These are phyloP conservation scores for Nothophoma quercina DNA, from an alignment of 2,329 filamentous ascomycete species.

Conservation along the genomic window DNA sequence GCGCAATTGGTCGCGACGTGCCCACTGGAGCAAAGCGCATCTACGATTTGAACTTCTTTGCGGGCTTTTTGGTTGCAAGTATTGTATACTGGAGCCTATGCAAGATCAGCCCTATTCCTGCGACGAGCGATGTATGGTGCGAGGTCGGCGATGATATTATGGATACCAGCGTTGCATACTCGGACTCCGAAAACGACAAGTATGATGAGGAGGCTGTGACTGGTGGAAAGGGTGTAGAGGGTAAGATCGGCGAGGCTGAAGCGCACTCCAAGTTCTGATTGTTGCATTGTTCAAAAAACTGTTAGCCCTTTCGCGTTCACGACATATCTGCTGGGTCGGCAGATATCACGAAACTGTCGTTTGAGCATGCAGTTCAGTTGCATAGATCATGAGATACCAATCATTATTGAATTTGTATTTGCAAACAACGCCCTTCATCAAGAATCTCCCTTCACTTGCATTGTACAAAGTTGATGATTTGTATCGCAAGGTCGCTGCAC, in stretches of 20 bases:
- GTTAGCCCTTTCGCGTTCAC: neutral
- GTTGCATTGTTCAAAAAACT: neutral
- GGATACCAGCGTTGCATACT: slow-evolving; percentile 36
- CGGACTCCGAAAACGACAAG: slow-evolving; percentile 31
- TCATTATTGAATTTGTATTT: neutral
- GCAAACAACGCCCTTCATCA: too few species aligned
- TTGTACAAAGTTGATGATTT: neutral
- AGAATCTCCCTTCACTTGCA: too few species aligned
- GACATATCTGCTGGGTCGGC: slow-evolving; percentile 3
- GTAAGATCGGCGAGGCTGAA: slow-evolving; percentile 14
- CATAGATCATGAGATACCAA: slow-evolving; percentile 15
- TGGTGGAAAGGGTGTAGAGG: slow-evolving; percentile 21
- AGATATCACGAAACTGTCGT: slow-evolving; percentile 13
- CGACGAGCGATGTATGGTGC: slow-evolving; percentile 77
- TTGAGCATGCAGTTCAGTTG: neutral
- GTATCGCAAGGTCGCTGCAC: neutral
- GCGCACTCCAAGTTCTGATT: neutral
- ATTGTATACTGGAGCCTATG: slow-evolving; percentile 75
- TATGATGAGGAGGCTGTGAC: slow-evolving; percentile 40
- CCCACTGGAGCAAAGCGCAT: slow-evolving; percentile 83
- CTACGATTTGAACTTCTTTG: slow-evolving; percentile 91
- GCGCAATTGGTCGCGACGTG: slow-evolving; percentile 74
- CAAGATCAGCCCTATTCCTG: slow-evolving; percentile 74
- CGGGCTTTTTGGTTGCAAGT: slow-evolving; percentile 76
- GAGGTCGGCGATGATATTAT: slow-evolving; percentile 67